These are phyloP conservation scores for Lithocarpus polystachyus DNA, from an alignment of 306 rosid genomes.

Conservation along the genomic window DNA sequence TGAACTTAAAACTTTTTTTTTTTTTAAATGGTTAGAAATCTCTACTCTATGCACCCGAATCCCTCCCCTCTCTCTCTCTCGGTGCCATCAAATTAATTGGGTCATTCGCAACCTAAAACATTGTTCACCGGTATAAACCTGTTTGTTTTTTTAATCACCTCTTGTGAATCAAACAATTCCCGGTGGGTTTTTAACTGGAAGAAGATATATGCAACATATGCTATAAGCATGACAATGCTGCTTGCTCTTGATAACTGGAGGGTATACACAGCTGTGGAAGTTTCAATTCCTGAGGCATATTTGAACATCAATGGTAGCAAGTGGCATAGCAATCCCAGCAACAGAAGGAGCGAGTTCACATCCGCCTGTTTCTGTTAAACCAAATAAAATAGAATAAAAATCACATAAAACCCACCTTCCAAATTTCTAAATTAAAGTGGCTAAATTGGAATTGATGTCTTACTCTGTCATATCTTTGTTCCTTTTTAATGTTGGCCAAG, in stretches of 20 bases:
- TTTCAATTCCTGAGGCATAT: constrained; percentile 28
- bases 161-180: constrained; percentile 64
- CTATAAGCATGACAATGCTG: constrained; percentile 78
- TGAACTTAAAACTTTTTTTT: too few species aligned
- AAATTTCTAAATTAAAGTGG: too few species aligned
- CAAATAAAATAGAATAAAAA: neutral
- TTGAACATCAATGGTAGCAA: constrained; percentile 70
- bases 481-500: constrained; percentile 26
- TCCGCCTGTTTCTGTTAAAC: constrained; percentile 80
- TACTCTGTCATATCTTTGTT: constrained; percentile 53
- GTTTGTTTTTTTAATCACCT: constrained; percentile 34
- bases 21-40: too few species aligned
- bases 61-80: too few species aligned
- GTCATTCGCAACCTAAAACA: too few species aligned
- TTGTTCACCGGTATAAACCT: neutral
- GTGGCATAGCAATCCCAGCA: constrained; percentile 81
- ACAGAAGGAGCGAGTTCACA: constrained; percentile 64
- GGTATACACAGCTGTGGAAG: constrained; percentile 30
- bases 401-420: too few species aligned
- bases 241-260: constrained; percentile 86
- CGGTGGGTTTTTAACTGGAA: constrained; percentile 92
- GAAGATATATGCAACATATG: constrained; percentile 66
- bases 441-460: neutral
- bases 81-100: too few species aligned
- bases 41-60: too few species aligned